These are phyloP conservation scores for Sorghum bicolor DNA, from an alignment of 176 grass and related monocot genomes.

Conservation along the genomic window Sorghum_bicolor_NCBIv3 NC_012873.2:4515501-4516000, in stretches of 20 bases:
- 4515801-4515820: not conserved
- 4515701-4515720: not conserved
- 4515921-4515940: not conserved
- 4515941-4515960: not conserved
- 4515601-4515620: not conserved
- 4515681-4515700: not conserved
- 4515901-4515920: not conserved
- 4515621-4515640: not conserved
- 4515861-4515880: not conserved
- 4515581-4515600: not conserved
- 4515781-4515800: not conserved
- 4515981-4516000: conserved; percentile 15
- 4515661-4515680: not conserved
- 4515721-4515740: not conserved
- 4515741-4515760: not conserved
- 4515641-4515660: not conserved
- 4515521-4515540: too few relatives aligned
- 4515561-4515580: too few relatives aligned
- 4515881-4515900: not conserved
- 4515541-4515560: too few relatives aligned
- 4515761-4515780: not conserved
- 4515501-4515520: too few relatives aligned
- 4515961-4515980: not conserved
- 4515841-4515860: not conserved
- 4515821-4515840: not conserved